These are phyloP conservation scores for Ophiostoma ulmi DNA, from an alignment of 2,329 filamentous ascomycete genomes.

Conservation along the genomic window DNA sequence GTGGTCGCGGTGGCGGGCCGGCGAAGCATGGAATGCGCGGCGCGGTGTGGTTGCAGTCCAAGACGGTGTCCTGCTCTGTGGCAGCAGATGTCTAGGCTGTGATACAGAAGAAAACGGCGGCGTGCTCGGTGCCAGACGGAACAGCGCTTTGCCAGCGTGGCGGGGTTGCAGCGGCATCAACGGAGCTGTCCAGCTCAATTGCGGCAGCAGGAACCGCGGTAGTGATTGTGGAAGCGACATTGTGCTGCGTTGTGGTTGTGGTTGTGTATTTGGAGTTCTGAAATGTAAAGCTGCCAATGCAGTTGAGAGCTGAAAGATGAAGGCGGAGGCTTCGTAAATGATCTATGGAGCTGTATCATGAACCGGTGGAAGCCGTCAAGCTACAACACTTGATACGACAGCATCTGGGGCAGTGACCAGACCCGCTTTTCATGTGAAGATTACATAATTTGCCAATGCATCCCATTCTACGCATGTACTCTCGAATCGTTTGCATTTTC, in stretches of 20 bases:
- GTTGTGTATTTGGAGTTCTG: too few relatives aligned
- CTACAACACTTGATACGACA: neutral
- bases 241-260: constrained; percentile 32
- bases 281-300: too few relatives aligned
- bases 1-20: constrained; percentile 64
- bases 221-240: constrained; percentile 39
- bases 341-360: neutral
- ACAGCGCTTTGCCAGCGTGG: constrained; percentile 17
- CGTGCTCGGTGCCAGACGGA: constrained; percentile 18
- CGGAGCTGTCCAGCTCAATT: constrained; percentile 48
- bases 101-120: neutral
- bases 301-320: neutral
- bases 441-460: neutral
- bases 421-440: constrained; percentile 13
- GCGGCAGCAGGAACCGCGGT: constrained; percentile 51
- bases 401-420: neutral
- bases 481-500: neutral
- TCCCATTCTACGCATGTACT: neutral
- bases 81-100: neutral
- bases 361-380: neutral
- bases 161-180: constrained; percentile 28
- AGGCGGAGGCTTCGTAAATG: neutral
- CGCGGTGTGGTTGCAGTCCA: neutral
- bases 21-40: constrained; percentile 60
- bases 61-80: neutral